Base-by-base conservation (phyloP, 163 green algal genomes). In the Scenedesmus sp. region DNA sequence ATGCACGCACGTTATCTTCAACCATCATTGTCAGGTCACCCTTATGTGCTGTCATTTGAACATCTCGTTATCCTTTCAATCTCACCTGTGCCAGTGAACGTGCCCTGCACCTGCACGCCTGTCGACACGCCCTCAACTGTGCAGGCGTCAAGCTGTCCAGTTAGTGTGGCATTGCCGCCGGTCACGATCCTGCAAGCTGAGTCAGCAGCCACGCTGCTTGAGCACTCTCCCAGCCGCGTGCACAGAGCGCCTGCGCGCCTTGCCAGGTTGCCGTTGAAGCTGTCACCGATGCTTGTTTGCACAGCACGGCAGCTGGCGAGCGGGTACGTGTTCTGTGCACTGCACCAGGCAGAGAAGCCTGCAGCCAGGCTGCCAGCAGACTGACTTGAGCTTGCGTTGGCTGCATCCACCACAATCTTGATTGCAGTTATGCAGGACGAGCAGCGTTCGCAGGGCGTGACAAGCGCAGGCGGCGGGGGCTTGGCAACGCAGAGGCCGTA, bases 181-280 rank as follows among this genome's bases (percentile, higher is more conserved):
- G 35, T 46, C 0, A 12, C 49, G 10, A 81, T 81, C 72, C 72
- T 49, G 72, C 37, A 46, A 37, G 35, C 37, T 81, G 72, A 49
- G 1, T 44, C 72, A 81, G 72, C 72, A 49, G 72, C 37, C 35
- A 81, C 12, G 37, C 16, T 81, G 72, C 37, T 49, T 40, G 61
- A 13, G 65, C 84, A 89, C 42, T 81, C 84, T 43, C 84, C 84
- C 18, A 89, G 42, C 6, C 84, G 24, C 0, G 40, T 59, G 72
- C 84, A 89, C 84, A 89, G 61, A n/a, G 84, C 84, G 26, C 84
- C 84, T n/a, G 61, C 30, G n/a, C 84, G 61, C 65, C 84, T 61
- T 46, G 84, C 84, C 3, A 89, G 61, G 26, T 89, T 89, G 16
- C 84, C 84, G 24, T 33, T 33, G 43, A 37, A 76, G 42, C 84